phyloP scores from a whole-genome alignment of 768 basidiomycete genomes.

The Gautieria morchelliformis region DNA sequence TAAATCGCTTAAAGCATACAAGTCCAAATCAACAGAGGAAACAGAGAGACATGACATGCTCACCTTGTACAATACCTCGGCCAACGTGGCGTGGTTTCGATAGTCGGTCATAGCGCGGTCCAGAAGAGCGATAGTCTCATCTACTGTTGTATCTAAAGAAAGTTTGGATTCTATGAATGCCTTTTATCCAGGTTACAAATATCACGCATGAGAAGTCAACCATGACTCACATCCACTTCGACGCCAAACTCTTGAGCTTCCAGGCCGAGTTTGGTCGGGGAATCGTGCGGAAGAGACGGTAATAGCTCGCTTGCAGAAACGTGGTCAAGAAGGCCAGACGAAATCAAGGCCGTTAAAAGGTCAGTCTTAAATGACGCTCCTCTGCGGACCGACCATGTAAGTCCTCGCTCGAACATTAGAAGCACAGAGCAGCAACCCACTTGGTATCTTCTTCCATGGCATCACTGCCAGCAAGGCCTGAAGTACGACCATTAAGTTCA shows the following conservation, averaged over 20 bases:
- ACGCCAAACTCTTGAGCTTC: conserved; percentile 55
- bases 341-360: conserved; percentile 46
- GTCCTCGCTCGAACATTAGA: conserved; percentile 22
- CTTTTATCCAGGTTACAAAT: conserved; percentile 9
- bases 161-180: conserved; percentile 42
- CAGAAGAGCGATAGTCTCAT: conserved; percentile 27
- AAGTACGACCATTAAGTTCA: conserved; percentile 13
- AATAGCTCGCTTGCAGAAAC: conserved; percentile 42
- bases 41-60: conserved; percentile 10
- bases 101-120: conserved; percentile 44
- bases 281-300: conserved; percentile 39
- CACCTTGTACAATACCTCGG: conserved; percentile 49
- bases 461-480: neutral
- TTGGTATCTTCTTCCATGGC: conserved; percentile 20
- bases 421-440: conserved; percentile 16
- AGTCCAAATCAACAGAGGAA: neutral
- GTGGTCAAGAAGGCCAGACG: conserved; percentile 45
- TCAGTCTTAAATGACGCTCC: conserved; percentile 18
- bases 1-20: conserved; percentile 45
- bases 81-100: conserved; percentile 47
- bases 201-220: neutral
- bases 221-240: conserved; percentile 43
- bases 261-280: conserved; percentile 35
- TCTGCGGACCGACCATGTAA: conserved; percentile 22
- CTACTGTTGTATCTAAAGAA: conserved; percentile 35